Evolutionary conservation across 2,329 filamentous ascomycete species (phyloP), one percentile per base, ranked within the genome.

Genomic region (Raffaelea albimanens): DNA sequence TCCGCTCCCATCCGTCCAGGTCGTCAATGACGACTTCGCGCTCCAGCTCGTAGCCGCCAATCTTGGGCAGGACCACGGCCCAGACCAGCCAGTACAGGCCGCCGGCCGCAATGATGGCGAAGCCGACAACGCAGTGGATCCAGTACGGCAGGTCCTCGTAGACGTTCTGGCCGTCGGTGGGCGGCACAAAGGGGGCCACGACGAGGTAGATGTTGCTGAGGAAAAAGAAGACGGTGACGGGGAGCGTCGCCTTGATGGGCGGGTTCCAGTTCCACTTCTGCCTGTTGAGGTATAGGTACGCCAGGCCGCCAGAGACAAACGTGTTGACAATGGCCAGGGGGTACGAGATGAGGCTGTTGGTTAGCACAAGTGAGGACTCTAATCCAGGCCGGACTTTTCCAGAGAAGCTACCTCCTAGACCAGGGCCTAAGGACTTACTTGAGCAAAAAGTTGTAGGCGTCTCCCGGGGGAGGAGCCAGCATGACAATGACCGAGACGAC

Each of bases 381-480:
- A 25, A 10, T 11, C 14, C 1, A 3, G 10, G n/a, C n/a, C n/a
- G n/a, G n/a, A n/a, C n/a, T n/a, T n/a, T n/a, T n/a, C n/a, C n/a
- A n/a, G n/a, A n/a, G n/a, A n/a, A n/a, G n/a, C n/a, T n/a, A n/a
- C n/a, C n/a, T n/a, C n/a, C n/a, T n/a, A n/a, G n/a, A 29, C 7
- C 25, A 29, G 7, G 25, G 7, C 7, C 25, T 29, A 10, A 16
- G 10, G 8, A 58, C 69, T 58, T 66, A 75, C 71, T 80, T 76
- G 51, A 76, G 63, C 42, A 76, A 69, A 56, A 82, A 82, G 63
- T 80, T 80, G 62, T 82, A 83, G 0, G 79, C 79, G 60, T 83
- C 79, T 33, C 80, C 82, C 2, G 80, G 78, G 2, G 82, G 82
- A 33, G 82, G 80, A 0, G 78, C 80, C 2, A 85, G 65, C 61